Percentiles rank a stretch among this genome's conserved stretches.
Conservation (phyloP, 2,329 filamentous ascomycete species). For the Xylariales sp. region DNA sequence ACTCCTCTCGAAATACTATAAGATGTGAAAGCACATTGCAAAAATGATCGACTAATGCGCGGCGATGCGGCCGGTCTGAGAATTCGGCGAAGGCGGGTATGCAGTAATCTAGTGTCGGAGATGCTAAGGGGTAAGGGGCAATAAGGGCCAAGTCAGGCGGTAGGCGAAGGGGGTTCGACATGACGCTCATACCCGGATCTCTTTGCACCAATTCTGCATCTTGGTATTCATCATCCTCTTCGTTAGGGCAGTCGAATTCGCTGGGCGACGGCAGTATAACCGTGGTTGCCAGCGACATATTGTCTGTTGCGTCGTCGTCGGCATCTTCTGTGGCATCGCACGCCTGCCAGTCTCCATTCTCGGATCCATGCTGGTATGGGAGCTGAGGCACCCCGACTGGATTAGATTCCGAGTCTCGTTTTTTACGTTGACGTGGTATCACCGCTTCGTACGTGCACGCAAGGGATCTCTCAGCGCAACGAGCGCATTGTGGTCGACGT, state of each 20-base stretch:
- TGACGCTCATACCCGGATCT: constrained; percentile 15
- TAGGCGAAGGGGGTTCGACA: constrained; percentile 21
- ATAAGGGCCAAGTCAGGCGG: constrained; percentile 36
- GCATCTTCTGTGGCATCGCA: constrained; percentile 12
- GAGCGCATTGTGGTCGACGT: constrained; percentile 43
- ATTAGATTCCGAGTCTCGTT: constrained; percentile 27
- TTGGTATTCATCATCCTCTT: constrained; percentile 13
- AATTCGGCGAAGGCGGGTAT: constrained; percentile 54
- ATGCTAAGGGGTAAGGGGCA: constrained; percentile 31
- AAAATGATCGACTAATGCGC: constrained; percentile 57
- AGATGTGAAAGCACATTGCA: constrained; percentile 60
- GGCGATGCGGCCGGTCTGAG: constrained; percentile 47
- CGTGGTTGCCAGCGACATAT: constrained; percentile 10
- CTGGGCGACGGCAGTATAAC: constrained; percentile 4
- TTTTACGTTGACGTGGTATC: constrained; percentile 35
- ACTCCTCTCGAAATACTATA: constrained; percentile 61
- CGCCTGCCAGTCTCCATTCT: constrained; percentile 18
- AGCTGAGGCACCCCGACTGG: constrained; percentile 7
- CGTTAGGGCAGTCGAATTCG: constrained; percentile 24
- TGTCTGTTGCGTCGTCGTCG: constrained; percentile 14
- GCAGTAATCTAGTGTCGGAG: constrained; percentile 45
- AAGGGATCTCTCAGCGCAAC: constrained; percentile 44
- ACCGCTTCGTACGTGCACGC: constrained; percentile 48
- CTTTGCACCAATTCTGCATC: constrained; percentile 16
- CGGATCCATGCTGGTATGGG: not conserved